Conservation (phyloP, 345 rosid species). For the Sisymbrium irio region DNA sequence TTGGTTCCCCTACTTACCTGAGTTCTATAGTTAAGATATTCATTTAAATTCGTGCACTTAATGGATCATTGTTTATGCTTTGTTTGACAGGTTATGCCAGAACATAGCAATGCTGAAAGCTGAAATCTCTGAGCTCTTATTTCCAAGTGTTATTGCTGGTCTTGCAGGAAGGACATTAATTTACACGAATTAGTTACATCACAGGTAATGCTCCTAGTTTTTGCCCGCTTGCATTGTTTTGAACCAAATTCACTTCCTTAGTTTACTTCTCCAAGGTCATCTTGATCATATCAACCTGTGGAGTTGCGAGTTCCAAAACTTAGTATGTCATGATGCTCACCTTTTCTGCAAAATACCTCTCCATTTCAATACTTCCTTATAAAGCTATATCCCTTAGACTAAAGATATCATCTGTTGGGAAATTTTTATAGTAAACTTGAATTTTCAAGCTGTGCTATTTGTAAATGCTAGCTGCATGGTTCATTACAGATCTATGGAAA, state of each 20-base stretch:
- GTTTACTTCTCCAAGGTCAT: background rate
- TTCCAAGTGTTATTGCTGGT: slow-evolving; percentile 71
- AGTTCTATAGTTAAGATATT: background rate
- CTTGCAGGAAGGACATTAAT: slow-evolving; percentile 58
- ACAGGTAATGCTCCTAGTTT: slow-evolving; percentile 52
- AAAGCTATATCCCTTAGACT: too few species aligned
- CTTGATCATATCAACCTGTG: background rate
- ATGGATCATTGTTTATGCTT: slow-evolving; percentile 22
- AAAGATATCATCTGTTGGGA: background rate
- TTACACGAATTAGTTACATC: slow-evolving; percentile 60
- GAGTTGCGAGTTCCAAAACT: background rate
- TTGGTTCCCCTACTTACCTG: slow-evolving; percentile 18
- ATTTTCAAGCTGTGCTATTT: slow-evolving; percentile 9
- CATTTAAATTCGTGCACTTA: background rate
- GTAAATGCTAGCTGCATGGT: slow-evolving; percentile 7
- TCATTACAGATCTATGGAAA: slow-evolving; percentile 7
- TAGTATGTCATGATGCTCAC: slow-evolving; percentile 3
- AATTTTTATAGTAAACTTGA: background rate
- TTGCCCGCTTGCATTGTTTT: too few species aligned
- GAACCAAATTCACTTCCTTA: background rate
- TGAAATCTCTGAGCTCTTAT: slow-evolving; percentile 86
- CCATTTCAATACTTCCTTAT: background rate
- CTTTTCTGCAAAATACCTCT: background rate
- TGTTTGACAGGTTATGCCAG: slow-evolving; percentile 72
- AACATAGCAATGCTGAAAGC: slow-evolving; percentile 74